phyloP scores from a whole-genome alignment of 2,329 filamentous ascomycete genomes.

The Cercospora sp. region DNA sequence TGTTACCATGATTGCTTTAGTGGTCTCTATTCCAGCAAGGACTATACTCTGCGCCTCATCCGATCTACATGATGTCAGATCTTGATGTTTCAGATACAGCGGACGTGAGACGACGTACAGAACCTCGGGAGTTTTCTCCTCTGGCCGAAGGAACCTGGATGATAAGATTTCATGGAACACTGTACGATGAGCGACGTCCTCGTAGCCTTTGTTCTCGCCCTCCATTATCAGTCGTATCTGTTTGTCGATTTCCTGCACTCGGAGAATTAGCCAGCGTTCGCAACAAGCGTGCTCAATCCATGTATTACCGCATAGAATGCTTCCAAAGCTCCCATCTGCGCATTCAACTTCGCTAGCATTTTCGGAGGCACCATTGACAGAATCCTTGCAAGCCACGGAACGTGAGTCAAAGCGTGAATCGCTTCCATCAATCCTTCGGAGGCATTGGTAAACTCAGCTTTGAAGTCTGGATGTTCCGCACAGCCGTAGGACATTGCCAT shows the following conservation, averaged over 20 bases:
- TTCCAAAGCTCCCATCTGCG: slow-evolving; percentile 5
- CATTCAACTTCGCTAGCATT: not conserved
- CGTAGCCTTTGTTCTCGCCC: not conserved
- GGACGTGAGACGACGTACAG: not conserved
- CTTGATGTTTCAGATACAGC: too few species aligned
- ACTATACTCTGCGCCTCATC: slow-evolving; percentile 4
- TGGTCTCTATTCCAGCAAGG: slow-evolving; percentile 47
- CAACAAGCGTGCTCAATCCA: not conserved
- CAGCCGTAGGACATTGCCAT: slow-evolving; percentile 13
- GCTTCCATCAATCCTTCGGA: not conserved
- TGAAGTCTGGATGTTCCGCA: not conserved
- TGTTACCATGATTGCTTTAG: slow-evolving; percentile 45
- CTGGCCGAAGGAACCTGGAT: slow-evolving; percentile 1
- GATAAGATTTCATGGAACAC: slow-evolving; percentile 10
- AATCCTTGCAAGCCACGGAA: slow-evolving; percentile 2
- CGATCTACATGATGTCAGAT: not conserved
- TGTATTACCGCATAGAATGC: not conserved
- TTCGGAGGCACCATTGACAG: not conserved
- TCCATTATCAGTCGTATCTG: not conserved
- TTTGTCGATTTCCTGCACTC: slow-evolving; percentile 1
- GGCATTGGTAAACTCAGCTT: not conserved
- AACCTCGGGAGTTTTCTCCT: slow-evolving; percentile 5
- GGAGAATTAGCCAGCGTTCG: not conserved
- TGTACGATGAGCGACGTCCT: not conserved
- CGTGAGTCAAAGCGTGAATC: slow-evolving; percentile 1